These are phyloP conservation scores for Rhizomucor pusillus DNA, from an alignment of 371 early-diverging fungal genomes.

Conservation along the genomic window DNA sequence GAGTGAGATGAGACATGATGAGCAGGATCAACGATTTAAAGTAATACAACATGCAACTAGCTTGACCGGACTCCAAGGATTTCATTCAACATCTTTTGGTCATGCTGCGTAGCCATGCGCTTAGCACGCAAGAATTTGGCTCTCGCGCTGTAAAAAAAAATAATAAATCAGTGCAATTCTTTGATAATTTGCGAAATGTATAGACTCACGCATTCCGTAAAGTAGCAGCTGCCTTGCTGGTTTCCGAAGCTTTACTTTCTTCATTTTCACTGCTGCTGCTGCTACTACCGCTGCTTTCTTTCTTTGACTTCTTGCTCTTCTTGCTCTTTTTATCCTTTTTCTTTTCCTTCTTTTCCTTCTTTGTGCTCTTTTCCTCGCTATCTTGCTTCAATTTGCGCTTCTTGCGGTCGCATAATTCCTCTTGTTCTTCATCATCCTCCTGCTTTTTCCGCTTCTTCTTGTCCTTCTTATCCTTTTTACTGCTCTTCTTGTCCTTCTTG, in stretches of 20 bases:
- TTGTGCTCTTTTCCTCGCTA: conserved; percentile 25
- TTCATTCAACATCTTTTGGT: conserved; percentile 48
- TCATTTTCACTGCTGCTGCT: conserved; percentile 31
- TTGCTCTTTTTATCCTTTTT: conserved; percentile 13
- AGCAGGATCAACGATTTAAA: not conserved
- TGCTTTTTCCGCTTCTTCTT: conserved; percentile 3
- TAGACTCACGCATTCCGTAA: conserved; percentile 57
- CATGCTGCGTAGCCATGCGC: conserved; percentile 53
- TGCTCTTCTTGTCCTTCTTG: conserved; percentile 9
- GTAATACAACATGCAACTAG: not conserved
- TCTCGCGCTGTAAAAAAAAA: conserved; percentile 49
- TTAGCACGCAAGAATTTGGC: conserved; percentile 74
- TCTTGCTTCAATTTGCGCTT: conserved; percentile 36
- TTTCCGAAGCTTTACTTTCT: conserved; percentile 21
- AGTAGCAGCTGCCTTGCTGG: conserved; percentile 27
- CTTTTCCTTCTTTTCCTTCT: conserved; percentile 20
- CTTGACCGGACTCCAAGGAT: conserved; percentile 45
- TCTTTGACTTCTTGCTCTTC: conserved; percentile 18
- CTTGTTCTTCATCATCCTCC: conserved; percentile 30
- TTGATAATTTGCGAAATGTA: no score
- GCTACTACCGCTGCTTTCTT: conserved; percentile 22
- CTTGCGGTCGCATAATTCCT: conserved; percentile 40
- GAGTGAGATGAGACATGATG: not conserved
- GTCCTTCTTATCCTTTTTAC: conserved; percentile 7
- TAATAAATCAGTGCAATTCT: no score